Conservation (phyloP, 768 basidiomycete genomes). For the Cyclocybe cylindracea region DNA sequence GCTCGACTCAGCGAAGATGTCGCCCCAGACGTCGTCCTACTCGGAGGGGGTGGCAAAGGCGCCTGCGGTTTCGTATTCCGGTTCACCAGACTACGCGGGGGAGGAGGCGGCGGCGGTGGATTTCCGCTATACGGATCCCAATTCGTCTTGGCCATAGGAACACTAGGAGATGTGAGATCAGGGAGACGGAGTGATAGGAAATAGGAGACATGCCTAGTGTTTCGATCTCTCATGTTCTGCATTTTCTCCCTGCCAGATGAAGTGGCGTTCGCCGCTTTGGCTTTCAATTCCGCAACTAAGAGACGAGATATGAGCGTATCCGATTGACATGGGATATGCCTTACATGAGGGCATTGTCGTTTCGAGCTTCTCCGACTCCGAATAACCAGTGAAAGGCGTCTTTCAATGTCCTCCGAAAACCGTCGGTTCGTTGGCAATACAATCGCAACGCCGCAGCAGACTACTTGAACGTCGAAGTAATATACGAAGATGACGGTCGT, state of each 20-base stretch:
- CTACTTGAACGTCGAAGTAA: too few relatives aligned
- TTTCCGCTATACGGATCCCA: constrained; percentile 64
- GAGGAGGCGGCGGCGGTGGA: constrained; percentile 51
- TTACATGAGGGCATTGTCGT: constrained; percentile 35
- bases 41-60: constrained; percentile 38
- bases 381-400: background rate
- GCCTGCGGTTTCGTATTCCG: constrained; percentile 29
- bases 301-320: background rate
- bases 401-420: too few relatives aligned
- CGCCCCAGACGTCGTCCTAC: constrained; percentile 25
- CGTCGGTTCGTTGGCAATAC: too few relatives aligned
- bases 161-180: constrained; percentile 31
- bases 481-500: too few relatives aligned
- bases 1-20: constrained; percentile 10
- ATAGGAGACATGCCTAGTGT: constrained; percentile 40
- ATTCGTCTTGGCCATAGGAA: constrained; percentile 59
- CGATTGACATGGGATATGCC: background rate
- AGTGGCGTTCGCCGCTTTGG: constrained; percentile 63
- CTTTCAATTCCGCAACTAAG: constrained; percentile 66
- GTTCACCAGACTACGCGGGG: constrained; percentile 35
- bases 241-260: constrained; percentile 53
- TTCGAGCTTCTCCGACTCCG: background rate
- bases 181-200: background rate
- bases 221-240: constrained; percentile 56
- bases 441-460: too few relatives aligned